Base-by-base conservation (phyloP, 768 basidiomycete species). In the Trametes punicea region DNA sequence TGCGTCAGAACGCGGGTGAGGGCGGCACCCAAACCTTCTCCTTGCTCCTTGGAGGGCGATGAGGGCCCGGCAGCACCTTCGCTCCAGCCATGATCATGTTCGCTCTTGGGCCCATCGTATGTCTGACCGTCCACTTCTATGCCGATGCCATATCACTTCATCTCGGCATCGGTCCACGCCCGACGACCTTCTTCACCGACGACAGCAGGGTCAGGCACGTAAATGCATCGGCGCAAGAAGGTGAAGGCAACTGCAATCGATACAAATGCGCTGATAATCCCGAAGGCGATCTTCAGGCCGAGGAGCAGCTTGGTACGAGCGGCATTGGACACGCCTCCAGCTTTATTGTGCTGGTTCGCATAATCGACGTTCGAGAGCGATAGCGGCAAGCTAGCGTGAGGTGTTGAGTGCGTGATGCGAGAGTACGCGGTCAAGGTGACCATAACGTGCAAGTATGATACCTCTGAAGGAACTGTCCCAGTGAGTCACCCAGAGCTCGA, bases 361-460 rank as follows among this genome's bases (percentile, higher is more conserved):
- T 72, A 70, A 55, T 74, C 69, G 41, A 66, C 51, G 29, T 74
- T 61, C 39, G 77, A 67, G 53, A 84, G 67, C 51, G 77, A 73
- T 27, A 90, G 72, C 1, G 76, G 69, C 16, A 90, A 74, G 51
- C 61, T 78, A 1, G 85, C 75, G 63, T 88, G 86, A 18, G 88
- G 90, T 1, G 82, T 87, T 15, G 88, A 85, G 61, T 84, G 88
- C 2, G 84, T 88, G 18, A 77, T 51, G 33, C 67, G 73, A 29
- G 85, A 87, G 68, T 83, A 88, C 2, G 87, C 89, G 6, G 83
- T 82, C 61, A 90, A 87, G 3, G 80, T 81, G 46, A 83, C 72
- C 1, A 71, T 69, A 34, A 84, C 75, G 40, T 76, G 74, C 16
- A 75, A 60, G 48, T 69, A 68, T 9, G 73, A 61, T 21, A 77